Conservation (phyloP, 129 eudicot genomes). For the Gnaphalium uliginosum region DNA sequence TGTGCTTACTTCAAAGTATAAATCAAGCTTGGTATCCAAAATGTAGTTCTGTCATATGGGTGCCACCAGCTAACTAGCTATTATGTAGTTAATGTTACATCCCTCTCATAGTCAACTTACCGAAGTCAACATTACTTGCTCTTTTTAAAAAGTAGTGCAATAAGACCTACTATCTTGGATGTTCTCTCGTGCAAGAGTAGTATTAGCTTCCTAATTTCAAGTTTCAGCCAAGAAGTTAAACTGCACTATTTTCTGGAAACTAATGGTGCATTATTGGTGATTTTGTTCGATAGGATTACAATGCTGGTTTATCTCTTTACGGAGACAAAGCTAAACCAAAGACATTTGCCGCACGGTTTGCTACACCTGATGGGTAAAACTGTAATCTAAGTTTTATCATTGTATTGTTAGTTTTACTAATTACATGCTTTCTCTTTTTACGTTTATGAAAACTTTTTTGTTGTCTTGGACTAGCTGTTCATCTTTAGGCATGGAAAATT, state of each 20-base stretch:
- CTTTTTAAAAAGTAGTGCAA: neutral
- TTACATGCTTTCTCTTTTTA: conserved; percentile 2
- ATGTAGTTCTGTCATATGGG: neutral
- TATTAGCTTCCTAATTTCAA: neutral
- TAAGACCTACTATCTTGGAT: conserved; percentile 20
- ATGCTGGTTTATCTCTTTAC: conserved; percentile 80
- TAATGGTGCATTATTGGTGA: conserved; percentile 21
- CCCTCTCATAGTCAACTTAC: too few relatives aligned
- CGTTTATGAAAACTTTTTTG: conserved; percentile 8
- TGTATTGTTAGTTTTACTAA: neutral
- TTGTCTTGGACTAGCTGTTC: conserved; percentile 10
- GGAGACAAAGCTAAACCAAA: conserved; percentile 98
- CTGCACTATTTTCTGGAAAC: neutral
- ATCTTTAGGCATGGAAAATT: neutral
- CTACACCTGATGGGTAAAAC: conserved; percentile 91
- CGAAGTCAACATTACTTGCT: too few relatives aligned
- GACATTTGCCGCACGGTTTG: conserved; percentile 87
- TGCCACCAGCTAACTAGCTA: neutral
- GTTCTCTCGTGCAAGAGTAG: neutral
- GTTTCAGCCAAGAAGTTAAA: conserved; percentile 6
- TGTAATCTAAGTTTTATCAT: conserved; percentile 18
- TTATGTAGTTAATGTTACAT: too few relatives aligned
- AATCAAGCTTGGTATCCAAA: too few relatives aligned
- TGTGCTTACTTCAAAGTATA: neutral
- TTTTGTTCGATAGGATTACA: conserved; percentile 61